Base-by-base conservation (phyloP, 768 basidiomycete species). In the Calocera viscosa region DNA sequence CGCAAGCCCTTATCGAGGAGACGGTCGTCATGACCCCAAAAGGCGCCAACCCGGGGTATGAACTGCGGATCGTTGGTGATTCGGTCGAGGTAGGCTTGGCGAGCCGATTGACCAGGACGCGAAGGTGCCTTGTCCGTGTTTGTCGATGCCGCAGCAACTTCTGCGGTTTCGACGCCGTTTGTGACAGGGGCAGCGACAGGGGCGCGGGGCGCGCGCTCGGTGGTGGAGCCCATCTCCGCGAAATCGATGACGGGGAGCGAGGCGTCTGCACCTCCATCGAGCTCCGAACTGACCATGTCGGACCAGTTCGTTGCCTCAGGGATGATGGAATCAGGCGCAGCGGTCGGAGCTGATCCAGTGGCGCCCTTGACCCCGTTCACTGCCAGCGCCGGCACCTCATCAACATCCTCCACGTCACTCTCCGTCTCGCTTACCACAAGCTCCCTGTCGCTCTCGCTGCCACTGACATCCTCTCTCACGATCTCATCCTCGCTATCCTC, bases 11-110 rank as follows among this genome's bases (percentile, higher is more conserved):
- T 90, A 76, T 90, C 88, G 74, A 91, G 78, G 66, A 93, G 78
- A 60, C 94, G 86, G 74, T 95, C 93, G 75, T 96, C 94, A 73
- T 96, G 94, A 2, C 90, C 87, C 92, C 91, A 96, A 73, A 96
- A 96, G 69, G 87, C 88, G 66, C 94, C 94, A 26, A 94, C 89
- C 28, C 86, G 88, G 26, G 94, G 94, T 32, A 91, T 89, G 74
- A 87, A 93, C 1, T 91, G 90, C 1, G 94, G 93, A 74, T 96
- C 94, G 12, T 77, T 80, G 67, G 91, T 87, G 28, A 95, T 80
- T 33, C 87, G 85, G 69, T 90, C 83, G 69, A 91, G 87, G 76
- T 96, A 95, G 22, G 86, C 89, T 74, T 93, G 90, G 63, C 93
- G 89, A 40, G 86, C 90, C 26, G 83, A 81, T 67, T 84, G 85